phyloP scores from a whole-genome alignment of 371 early-diverging fungal species.

The Rhizomucor miehei region DNA sequence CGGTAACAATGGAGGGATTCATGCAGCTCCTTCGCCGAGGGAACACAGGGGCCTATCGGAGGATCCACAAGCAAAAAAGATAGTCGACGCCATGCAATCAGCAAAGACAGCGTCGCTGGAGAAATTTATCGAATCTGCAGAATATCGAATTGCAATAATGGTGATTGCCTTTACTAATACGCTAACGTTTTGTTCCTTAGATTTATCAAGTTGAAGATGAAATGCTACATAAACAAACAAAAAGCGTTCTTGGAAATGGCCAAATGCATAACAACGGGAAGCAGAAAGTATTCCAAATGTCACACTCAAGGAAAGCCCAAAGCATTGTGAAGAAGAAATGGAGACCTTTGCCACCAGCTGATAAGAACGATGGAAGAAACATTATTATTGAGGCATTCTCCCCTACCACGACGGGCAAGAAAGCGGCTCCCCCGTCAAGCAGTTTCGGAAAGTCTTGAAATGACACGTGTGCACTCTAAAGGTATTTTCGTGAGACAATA shows the following conservation, averaged over 20 bases:
- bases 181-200: no score
- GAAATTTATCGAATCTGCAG: not conserved
- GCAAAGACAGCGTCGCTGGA: not conserved
- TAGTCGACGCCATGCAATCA: slow-evolving; percentile 7
- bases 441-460: no score
- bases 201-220: no score
- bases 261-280: not conserved
- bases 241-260: not conserved
- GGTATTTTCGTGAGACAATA: not conserved
- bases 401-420: not conserved
- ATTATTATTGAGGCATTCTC: not conserved
- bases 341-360: not conserved
- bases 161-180: no score
- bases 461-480: not conserved
- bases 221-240: no score
- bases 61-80: not conserved
- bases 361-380: not conserved
- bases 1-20: no score
- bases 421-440: no score
- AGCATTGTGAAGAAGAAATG: not conserved
- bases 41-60: no score
- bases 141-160: no score
- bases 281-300: slow-evolving; percentile 1
- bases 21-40: no score
- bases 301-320: not conserved